Evolutionary conservation across 192 early-diverging fungal genomes (phyloP).

Genomic region (Linderina pennispora): DNA sequence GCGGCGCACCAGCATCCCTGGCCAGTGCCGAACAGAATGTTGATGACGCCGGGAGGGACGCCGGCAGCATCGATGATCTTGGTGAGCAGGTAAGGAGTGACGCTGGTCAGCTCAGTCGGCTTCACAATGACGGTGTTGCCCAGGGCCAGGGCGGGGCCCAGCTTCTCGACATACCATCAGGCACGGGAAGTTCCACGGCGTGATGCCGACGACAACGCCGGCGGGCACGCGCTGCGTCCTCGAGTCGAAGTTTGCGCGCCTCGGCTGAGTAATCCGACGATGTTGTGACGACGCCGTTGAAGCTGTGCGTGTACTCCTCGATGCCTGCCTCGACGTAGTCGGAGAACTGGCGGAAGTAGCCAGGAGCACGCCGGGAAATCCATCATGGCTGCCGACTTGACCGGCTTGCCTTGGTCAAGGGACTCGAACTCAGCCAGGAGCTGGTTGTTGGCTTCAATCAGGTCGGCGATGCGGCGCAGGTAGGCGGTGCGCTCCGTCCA

Average conservation of each 20-base stretch:
- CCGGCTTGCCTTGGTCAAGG: conserved; percentile 71
- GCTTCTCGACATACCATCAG: conserved; percentile 73
- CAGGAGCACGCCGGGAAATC: conserved; percentile 59
- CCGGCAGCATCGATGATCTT: conserved; percentile 61
- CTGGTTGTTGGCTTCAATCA: conserved; percentile 43
- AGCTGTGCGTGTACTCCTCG: too few relatives aligned
- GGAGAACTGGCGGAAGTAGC: conserved; percentile 74
- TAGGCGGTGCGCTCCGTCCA: conserved; percentile 39
- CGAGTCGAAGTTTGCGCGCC: conserved; percentile 41
- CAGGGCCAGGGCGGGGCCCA: conserved; percentile 71
- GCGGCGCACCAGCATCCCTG: conserved; percentile 56
- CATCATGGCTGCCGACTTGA: conserved; percentile 49
- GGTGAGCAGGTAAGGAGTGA: conserved; percentile 59
- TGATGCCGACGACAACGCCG: conserved; percentile 72
- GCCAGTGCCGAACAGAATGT: conserved; percentile 81
- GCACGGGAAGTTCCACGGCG: conserved; percentile 73
- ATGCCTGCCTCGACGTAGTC: conserved; percentile 58
- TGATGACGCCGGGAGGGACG: conserved; percentile 74
- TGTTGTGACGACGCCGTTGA: conserved; percentile 1
- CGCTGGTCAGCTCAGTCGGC: conserved; percentile 65
- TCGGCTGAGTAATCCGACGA: too few relatives aligned
- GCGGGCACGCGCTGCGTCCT: conserved; percentile 61
- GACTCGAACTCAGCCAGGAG: conserved; percentile 58
- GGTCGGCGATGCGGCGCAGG: conserved; percentile 58
- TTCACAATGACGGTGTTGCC: conserved; percentile 77